Base-by-base conservation (phyloP, 768 basidiomycete species). In the Hygrophoropsis aurantiaca region DNA sequence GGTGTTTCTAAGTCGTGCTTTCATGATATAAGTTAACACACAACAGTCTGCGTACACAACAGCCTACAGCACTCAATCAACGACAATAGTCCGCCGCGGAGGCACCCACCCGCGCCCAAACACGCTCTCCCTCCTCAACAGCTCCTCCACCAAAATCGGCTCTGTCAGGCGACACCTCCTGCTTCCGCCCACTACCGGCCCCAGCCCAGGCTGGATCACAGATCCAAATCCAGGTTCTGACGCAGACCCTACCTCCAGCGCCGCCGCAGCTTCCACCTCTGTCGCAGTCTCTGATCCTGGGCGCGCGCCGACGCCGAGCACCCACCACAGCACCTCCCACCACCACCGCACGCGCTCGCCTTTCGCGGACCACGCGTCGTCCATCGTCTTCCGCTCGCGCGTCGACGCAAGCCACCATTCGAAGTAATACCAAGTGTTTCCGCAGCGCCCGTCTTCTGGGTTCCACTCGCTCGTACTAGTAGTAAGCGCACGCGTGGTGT, bases 311-410 rank as follows among this genome's bases (percentile, higher is more conserved):
- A 30, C 27, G 13, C 43, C 43, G 5, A 44, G 27, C 20, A 44
- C 25, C 15, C 33, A 32, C 43, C 43, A 44, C 5, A 44, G n/a
- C 16, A 20, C 32, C 20, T 44, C 35, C 43, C 43, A 44, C 43
- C 30, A 44, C 20, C 33, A 19, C 21, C 26, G 32, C 18, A 15
- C 27, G 5, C 18, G n/a, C 10, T 34, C 42, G 27, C 20, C 42
- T 49, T 21, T 49, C 42, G 42, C 48, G 44, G 16, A 24, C 25
- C 18, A n/a, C n/a, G n/a, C n/a, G n/a, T 42, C 23, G 16, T 44
- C 37, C 42, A 42, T 49, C 25, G 42, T 34, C 4, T 49, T 34
- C 32, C 43, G 16, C 32, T 44, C 43, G 33, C 32, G 11, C 10
- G 18, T 15, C n/a, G 43, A 44, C 15, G 43, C 43, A 4, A 44